Evolutionary conservation across 176 grass and related monocot genomes (phyloP).

Genomic region (Phragmites australis): DNA sequence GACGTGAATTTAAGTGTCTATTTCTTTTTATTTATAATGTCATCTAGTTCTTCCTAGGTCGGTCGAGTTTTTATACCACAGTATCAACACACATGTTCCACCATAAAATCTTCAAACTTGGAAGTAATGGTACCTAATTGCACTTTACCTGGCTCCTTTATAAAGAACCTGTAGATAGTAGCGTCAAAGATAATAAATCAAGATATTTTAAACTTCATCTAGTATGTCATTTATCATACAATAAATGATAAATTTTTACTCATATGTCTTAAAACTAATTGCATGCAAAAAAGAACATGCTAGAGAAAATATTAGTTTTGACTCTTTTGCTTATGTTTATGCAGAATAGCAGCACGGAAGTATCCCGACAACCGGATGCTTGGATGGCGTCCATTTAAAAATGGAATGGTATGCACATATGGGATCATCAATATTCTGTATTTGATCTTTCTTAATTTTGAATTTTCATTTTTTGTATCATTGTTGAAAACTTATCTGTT

Average conservation of each 20-base stretch:
- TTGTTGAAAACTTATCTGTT: constrained; percentile 26
- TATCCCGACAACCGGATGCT: constrained; percentile 87
- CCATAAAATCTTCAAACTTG: too few relatives aligned
- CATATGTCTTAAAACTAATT: background rate
- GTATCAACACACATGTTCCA: too few relatives aligned
- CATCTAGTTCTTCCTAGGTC: too few relatives aligned
- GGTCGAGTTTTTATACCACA: too few relatives aligned
- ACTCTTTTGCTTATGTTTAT: constrained; percentile 7
- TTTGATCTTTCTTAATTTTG: background rate
- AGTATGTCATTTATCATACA: background rate
- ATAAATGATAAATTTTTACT: background rate
- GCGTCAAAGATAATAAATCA: background rate
- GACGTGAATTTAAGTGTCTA: too few relatives aligned
- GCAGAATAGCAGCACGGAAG: constrained; percentile 77
- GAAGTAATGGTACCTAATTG: background rate
- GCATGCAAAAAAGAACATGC: background rate
- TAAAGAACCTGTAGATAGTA: background rate
- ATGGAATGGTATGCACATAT: constrained; percentile 62
- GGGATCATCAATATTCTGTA: background rate
- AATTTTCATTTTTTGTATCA: background rate
- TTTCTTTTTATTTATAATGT: too few relatives aligned
- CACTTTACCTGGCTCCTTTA: background rate
- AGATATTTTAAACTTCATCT: background rate
- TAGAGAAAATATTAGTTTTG: background rate
- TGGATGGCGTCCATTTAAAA: constrained; percentile 80